Evolutionary conservation across 106 monocot species (phyloP), one percentile per base, ranked within the genome.

Genomic region (Apostasia shenzhenica): DNA sequence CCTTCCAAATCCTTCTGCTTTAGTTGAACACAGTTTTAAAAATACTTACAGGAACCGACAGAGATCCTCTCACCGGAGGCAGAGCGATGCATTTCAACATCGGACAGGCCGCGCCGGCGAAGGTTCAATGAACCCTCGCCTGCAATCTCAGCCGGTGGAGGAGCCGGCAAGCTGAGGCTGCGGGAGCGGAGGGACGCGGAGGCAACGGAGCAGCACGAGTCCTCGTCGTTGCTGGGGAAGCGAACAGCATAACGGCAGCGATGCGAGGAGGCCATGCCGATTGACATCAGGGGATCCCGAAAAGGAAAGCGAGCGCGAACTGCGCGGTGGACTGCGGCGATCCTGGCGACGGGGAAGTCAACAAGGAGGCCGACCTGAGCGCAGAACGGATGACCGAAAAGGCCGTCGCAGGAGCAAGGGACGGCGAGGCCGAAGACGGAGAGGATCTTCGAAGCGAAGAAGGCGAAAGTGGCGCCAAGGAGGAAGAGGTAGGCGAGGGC

Each of bases 401-500:
- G 52, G 4, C 67, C 73, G 48, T 45, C 40, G 75, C 79, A 75
- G 67, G 85, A 55, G 75, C 79, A 93, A 58, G 88, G 88, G 50
- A 83, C 76, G 60, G 74, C 48, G 61, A 86, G 72, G 67, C 81
- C 75, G 69, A 86, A 71, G 67, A 92, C 14, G 6, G 75, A 51
- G 43, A 93, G 79, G 57, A 81, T 67, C 58, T 77, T 79, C 57
- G 83, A 52, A 50, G 71, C 63, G 14, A 82, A 13, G 72, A 73
- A 83, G 74, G 81, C 79, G 55, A 75, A 14, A 42, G 81, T 43
- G 46, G 93, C 76, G 64, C 72, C 79, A 70, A 74, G 73, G 68
- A 93, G 89, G 54, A 83, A 56, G 77, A 89, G 72, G 59, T 73
- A 84, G 70, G 83, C 89, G 45, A 93, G 51, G 49, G 75, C 64